These are phyloP conservation scores for Skeletonema grethae DNA, from an alignment of 108 stramenopile species.

Conservation along the genomic window DNA sequence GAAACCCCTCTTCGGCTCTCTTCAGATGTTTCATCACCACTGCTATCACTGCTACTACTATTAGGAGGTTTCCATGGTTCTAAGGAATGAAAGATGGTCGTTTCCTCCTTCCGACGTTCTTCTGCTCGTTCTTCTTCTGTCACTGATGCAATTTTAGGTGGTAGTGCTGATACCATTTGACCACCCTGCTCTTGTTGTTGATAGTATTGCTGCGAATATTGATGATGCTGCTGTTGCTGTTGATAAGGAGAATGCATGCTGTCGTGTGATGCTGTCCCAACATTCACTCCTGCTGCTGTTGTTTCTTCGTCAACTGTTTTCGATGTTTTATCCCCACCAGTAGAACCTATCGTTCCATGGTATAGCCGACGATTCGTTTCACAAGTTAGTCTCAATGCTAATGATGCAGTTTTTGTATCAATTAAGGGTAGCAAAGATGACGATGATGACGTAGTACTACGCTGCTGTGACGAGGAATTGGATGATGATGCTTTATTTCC, in stretches of 20 bases:
- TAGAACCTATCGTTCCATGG: constrained; percentile 13
- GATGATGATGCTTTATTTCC: neutral
- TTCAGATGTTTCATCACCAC: neutral
- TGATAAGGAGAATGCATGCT: neutral
- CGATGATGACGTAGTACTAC: neutral
- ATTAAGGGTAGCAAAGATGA: constrained; percentile 23
- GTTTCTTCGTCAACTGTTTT: neutral
- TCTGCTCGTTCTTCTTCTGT: constrained; percentile 10
- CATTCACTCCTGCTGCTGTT: neutral
- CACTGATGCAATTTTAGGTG: constrained; percentile 3
- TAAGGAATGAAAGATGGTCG: constrained; percentile 35
- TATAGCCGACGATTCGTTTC: constrained; percentile 43
- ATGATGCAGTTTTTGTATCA: constrained; percentile 34
- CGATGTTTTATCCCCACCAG: neutral
- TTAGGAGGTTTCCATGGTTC: constrained; percentile 3
- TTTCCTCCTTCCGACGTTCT: constrained; percentile 25
- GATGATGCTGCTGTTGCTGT: neutral
- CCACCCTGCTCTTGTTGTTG: neutral
- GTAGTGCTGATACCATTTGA: constrained; percentile 5
- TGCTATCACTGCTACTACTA: too few species aligned
- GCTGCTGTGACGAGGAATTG: neutral
- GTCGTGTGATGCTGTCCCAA: neutral
- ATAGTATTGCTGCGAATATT: neutral
- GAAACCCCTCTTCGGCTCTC: constrained; percentile 8
- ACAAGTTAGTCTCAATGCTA: constrained; percentile 43